Evolutionary conservation across 106 monocot genomes (phyloP).

Genomic region (Ottelia alismoides): DNA sequence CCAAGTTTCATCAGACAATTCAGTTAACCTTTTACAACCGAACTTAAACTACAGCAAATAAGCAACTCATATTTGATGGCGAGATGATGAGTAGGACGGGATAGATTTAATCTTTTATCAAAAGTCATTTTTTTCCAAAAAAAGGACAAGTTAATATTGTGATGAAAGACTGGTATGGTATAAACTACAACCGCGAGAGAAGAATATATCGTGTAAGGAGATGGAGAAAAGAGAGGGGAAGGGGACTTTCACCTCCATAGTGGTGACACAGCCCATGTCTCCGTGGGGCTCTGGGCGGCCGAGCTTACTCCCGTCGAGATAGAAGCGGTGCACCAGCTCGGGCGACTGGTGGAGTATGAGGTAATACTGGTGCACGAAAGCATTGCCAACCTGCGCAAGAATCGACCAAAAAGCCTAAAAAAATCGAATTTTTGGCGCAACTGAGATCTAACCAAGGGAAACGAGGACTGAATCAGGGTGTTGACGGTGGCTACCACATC

Average conservation of each 20-base stretch:
- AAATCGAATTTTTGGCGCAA: too few relatives aligned
- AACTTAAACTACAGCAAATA: too few relatives aligned
- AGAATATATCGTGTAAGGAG: too few relatives aligned
- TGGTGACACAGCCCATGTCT: constrained; percentile 42
- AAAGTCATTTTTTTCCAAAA: too few relatives aligned
- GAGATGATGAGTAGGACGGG: too few relatives aligned
- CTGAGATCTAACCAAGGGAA: not conserved
- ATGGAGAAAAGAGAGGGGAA: too few relatives aligned
- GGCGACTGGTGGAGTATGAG: constrained; percentile 65
- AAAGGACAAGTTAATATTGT: too few relatives aligned
- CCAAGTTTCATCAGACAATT: constrained; percentile 1
- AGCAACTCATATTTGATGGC: too few relatives aligned
- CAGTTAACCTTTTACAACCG: too few relatives aligned
- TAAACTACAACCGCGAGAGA: too few relatives aligned
- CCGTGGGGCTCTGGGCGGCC: constrained; percentile 45
- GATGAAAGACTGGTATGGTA: too few relatives aligned
- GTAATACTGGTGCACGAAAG: constrained; percentile 82
- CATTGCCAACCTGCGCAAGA: constrained; percentile 44
- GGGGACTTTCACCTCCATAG: constrained; percentile 45
- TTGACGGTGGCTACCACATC: not conserved
- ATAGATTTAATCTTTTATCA: too few relatives aligned
- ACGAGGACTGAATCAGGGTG: not conserved
- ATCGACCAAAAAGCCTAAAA: not conserved
- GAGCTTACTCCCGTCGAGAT: constrained; percentile 63
- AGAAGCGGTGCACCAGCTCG: constrained; percentile 59